Percentiles rank a stretch among this genome's conserved stretches.
Conservation (phyloP, 2,329 filamentous ascomycete species). For the Cryoendolithus antarcticus region DNA sequence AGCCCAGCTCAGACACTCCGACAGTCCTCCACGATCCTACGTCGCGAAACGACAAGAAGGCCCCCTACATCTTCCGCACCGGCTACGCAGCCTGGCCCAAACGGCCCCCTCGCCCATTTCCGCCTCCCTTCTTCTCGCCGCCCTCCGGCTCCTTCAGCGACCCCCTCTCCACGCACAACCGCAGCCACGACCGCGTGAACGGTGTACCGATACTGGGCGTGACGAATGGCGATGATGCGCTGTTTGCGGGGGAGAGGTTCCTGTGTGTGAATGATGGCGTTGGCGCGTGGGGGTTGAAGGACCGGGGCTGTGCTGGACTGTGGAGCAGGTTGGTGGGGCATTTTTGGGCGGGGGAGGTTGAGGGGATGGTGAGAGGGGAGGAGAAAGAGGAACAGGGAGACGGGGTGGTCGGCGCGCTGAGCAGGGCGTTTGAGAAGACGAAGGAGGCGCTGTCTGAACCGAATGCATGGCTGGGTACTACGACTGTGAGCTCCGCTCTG, state of each 20-base stretch:
- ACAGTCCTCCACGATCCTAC: no score
- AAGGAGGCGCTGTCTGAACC: conserved; percentile 62
- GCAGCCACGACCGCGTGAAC: conserved; percentile 66
- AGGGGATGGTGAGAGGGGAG: conserved; percentile 37
- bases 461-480: conserved; percentile 81
- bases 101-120: conserved; percentile 76
- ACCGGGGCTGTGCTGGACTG: conserved; percentile 83
- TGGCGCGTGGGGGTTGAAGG: conserved; percentile 80
- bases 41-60: conserved; percentile 10
- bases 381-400: conserved; percentile 36
- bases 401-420: conserved; percentile 50
- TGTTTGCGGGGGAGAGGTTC: conserved; percentile 74
- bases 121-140: conserved; percentile 81
- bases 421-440: conserved; percentile 73
- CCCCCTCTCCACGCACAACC: conserved; percentile 76
- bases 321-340: conserved; percentile 89
- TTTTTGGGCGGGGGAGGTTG: conserved; percentile 59
- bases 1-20: no score
- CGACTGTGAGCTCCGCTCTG: conserved; percentile 71
- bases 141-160: conserved; percentile 88
- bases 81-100: conserved; percentile 88
- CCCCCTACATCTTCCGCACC: conserved; percentile 83
- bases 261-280: conserved; percentile 91
- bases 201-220: conserved; percentile 72
- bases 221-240: conserved; percentile 92